A percentile compares a stretch with the other conserved stretches of the same genome.
phyloP scores from a whole-genome alignment of 1,139 yeast species.

The Zygotorulaspora mrakii region DNA sequence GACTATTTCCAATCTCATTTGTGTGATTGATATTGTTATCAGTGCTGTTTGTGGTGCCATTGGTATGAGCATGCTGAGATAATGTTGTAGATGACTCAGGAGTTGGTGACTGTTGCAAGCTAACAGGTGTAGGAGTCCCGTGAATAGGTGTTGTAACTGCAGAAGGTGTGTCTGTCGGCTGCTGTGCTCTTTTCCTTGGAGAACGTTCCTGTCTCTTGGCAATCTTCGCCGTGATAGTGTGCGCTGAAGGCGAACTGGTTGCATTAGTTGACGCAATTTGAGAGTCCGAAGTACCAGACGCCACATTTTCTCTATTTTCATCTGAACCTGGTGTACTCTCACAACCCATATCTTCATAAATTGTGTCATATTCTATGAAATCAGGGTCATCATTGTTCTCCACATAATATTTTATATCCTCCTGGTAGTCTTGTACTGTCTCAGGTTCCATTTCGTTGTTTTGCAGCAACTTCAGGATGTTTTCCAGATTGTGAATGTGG shows the following conservation, averaged over 20 bases:
- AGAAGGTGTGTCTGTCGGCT: constrained; percentile 26
- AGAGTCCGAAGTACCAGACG: constrained; percentile 16
- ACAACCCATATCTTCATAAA: constrained; percentile 79
- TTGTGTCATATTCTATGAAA: constrained; percentile 90
- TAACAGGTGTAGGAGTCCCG: constrained; percentile 15
- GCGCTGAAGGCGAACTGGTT: constrained; percentile 16
- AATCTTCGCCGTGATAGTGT: constrained; percentile 11
- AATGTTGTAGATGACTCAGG: constrained; percentile 10
- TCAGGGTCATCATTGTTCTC: constrained; percentile 96
- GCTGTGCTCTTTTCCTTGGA: constrained; percentile 21
- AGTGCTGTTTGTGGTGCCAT: constrained; percentile 6
- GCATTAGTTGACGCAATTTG: constrained; percentile 12
- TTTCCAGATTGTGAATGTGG: constrained; percentile 77
- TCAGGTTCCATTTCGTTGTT: constrained; percentile 83
- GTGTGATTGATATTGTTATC: constrained; percentile 1
- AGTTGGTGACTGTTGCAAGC: constrained; percentile 12
- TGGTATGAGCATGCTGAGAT: constrained; percentile 9
- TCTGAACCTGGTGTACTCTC: constrained; percentile 44
- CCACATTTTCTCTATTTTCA: constrained; percentile 29
- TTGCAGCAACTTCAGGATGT: constrained; percentile 70
- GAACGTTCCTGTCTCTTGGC: constrained; percentile 21
- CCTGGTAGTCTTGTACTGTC: constrained; percentile 72
- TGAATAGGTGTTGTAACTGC: constrained; percentile 13
- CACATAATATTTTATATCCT: constrained; percentile 89
- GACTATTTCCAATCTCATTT: constrained; percentile 4